phyloP scores from a whole-genome alignment of 2,329 filamentous ascomycete genomes.

The Claviceps arundinis region DNA sequence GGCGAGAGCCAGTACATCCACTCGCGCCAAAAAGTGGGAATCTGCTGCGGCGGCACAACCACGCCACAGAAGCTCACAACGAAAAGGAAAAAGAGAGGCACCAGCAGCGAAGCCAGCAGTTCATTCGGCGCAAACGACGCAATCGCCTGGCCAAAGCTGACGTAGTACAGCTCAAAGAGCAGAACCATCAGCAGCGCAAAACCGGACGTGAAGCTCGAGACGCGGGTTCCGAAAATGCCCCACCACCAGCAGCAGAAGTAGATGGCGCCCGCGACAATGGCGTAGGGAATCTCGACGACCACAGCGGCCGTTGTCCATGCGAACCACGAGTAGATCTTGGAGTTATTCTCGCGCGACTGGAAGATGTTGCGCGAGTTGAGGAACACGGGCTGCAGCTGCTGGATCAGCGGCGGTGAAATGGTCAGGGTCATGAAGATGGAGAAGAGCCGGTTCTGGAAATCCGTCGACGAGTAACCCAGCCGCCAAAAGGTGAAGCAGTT shows the following conservation, averaged over 20 bases:
- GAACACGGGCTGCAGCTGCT: conserved; percentile 64
- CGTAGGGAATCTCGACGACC: conserved; percentile 57
- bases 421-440: conserved; percentile 66
- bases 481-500: conserved; percentile 60
- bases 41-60: conserved; percentile 44
- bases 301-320: conserved; percentile 55
- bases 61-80: conserved; percentile 59
- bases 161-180: conserved; percentile 52
- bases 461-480: conserved; percentile 40
- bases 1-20: conserved; percentile 58
- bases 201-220: conserved; percentile 41
- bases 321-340: conserved; percentile 68
- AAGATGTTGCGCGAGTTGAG: conserved; percentile 54
- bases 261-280: conserved; percentile 45
- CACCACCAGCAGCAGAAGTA: conserved; percentile 43
- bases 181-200: conserved; percentile 52
- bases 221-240: conserved; percentile 34
- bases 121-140: conserved; percentile 54
- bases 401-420: conserved; percentile 60
- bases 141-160: conserved; percentile 54
- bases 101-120: conserved; percentile 50
- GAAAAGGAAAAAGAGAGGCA: conserved; percentile 58
- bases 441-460: conserved; percentile 61
- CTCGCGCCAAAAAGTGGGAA: conserved; percentile 49
- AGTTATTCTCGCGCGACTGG: conserved; percentile 57